These are phyloP conservation scores for Canna indica DNA, from an alignment of 176 grass and related monocot genomes.

Conservation along the genomic window DNA sequence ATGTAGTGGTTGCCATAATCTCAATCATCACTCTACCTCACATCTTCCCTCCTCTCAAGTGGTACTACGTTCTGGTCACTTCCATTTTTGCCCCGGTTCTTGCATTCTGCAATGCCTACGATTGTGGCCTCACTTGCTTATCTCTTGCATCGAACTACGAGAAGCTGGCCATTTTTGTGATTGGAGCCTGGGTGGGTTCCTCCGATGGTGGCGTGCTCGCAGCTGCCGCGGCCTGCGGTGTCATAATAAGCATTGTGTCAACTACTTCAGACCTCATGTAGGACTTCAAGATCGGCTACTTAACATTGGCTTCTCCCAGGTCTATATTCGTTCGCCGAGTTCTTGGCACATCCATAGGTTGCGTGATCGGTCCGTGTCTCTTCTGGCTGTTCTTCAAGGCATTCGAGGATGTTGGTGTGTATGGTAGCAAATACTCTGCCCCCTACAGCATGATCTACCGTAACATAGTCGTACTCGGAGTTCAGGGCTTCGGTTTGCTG, in stretches of 20 bases:
- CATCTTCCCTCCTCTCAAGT: slow-evolving; percentile 26
- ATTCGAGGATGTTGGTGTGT: slow-evolving; percentile 21
- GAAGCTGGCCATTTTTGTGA: slow-evolving; percentile 27
- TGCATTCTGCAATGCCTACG: too few species aligned
- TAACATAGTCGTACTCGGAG: slow-evolving; percentile 24
- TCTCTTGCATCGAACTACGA: slow-evolving; percentile 27
- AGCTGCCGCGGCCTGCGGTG: slow-evolving; percentile 25
- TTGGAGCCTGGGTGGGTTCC: slow-evolving; percentile 27
- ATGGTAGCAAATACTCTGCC: too few species aligned
- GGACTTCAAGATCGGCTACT: too few species aligned
- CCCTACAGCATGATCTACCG: slow-evolving; percentile 25
- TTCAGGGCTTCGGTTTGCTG: slow-evolving; percentile 19
- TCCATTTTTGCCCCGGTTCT: too few species aligned
- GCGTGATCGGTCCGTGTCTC: slow-evolving; percentile 24
- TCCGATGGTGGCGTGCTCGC: slow-evolving; percentile 21
- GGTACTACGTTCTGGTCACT: slow-evolving; percentile 24
- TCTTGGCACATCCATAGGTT: slow-evolving; percentile 26
- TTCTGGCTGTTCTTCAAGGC: slow-evolving; percentile 36
- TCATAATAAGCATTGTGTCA: too few species aligned
- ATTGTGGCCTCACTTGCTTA: too few species aligned
- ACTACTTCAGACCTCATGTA: too few species aligned
- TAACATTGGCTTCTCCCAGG: too few species aligned
- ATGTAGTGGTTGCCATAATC: too few species aligned
- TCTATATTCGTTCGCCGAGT: slow-evolving; percentile 34
- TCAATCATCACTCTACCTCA: slow-evolving; percentile 21